phyloP scores from a whole-genome alignment of 2,329 filamentous ascomycete species.

The Xylaria sp. region DNA sequence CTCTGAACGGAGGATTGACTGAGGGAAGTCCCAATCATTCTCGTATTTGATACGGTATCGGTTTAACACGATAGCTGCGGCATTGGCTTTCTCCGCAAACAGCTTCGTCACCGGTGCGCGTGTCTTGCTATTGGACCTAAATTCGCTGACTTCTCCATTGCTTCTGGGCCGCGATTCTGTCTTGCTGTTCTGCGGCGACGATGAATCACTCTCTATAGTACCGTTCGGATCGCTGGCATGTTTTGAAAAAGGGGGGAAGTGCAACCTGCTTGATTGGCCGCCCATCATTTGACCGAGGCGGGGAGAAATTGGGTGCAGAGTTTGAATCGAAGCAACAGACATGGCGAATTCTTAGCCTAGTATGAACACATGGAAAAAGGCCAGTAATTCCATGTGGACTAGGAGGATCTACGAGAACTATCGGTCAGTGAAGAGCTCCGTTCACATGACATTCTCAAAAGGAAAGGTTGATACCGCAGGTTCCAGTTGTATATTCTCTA shows the following conservation, averaged over 20 bases:
- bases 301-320: slow-evolving; percentile 18
- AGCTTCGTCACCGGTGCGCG: slow-evolving; percentile 8
- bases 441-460: neutral
- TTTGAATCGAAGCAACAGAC: slow-evolving; percentile 26
- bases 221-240: neutral
- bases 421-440: too few species aligned
- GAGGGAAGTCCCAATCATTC: slow-evolving; percentile 35
- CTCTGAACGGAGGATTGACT: slow-evolving; percentile 30
- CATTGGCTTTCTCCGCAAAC: slow-evolving; percentile 19
- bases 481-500: slow-evolving; percentile 7
- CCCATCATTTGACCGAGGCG: slow-evolving; percentile 18
- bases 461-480: neutral
- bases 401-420: too few species aligned
- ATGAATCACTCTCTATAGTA: neutral
- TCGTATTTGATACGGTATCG: slow-evolving; percentile 37
- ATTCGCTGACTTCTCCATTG: neutral
- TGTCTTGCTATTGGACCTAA: neutral
- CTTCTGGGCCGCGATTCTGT: neutral
- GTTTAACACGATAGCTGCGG: slow-evolving; percentile 31
- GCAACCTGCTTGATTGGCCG: slow-evolving; percentile 13
- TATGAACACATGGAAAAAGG: neutral
- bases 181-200: neutral
- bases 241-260: neutral
- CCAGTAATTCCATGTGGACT: neutral
- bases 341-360: neutral